Percentiles rank a stretch among this genome's conserved stretches.
Conservation (phyloP, 805 yeast species). For the Wickerhamiella spandovensis region DNA sequence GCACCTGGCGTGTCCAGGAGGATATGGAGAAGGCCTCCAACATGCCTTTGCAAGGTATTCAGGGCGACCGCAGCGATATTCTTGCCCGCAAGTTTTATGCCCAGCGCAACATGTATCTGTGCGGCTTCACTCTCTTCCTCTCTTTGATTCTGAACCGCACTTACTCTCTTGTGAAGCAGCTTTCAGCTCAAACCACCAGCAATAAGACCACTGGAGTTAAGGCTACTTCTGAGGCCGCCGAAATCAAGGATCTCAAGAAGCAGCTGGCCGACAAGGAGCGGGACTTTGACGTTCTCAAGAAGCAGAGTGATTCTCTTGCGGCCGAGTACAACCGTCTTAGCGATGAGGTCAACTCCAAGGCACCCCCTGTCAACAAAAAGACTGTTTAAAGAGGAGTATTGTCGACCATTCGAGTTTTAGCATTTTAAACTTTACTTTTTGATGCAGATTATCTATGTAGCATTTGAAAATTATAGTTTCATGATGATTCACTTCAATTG, state of each 20-base stretch:
- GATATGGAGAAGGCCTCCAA: conserved; percentile 34
- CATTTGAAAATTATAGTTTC: neutral
- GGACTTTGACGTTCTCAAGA: conserved; percentile 54
- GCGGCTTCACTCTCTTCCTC: conserved; percentile 88
- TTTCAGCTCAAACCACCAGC: conserved; percentile 27
- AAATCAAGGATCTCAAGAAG: conserved; percentile 35
- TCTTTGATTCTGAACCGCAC: conserved; percentile 79
- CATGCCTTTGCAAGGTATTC: conserved; percentile 21
- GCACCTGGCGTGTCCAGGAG: conserved; percentile 51
- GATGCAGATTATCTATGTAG: neutral
- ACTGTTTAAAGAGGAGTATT: conserved; percentile 14
- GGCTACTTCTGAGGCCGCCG: conserved; percentile 21
- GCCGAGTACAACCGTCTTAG: conserved; percentile 44
- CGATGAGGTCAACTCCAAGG: conserved; percentile 24
- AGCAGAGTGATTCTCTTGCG: conserved; percentile 54
- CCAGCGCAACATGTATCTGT: conserved; percentile 89
- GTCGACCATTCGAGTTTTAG: neutral
- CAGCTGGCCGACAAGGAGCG: conserved; percentile 46
- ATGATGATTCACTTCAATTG: too few relatives aligned
- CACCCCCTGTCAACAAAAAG: conserved; percentile 18
- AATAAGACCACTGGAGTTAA: conserved; percentile 32
- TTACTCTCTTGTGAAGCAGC: conserved; percentile 62
- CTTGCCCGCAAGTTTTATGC: conserved; percentile 89
- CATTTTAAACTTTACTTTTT: neutral
- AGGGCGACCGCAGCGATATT: conserved; percentile 59